Conservation (phyloP, 306 rosid genomes). For the Mimosa pudica region DNA sequence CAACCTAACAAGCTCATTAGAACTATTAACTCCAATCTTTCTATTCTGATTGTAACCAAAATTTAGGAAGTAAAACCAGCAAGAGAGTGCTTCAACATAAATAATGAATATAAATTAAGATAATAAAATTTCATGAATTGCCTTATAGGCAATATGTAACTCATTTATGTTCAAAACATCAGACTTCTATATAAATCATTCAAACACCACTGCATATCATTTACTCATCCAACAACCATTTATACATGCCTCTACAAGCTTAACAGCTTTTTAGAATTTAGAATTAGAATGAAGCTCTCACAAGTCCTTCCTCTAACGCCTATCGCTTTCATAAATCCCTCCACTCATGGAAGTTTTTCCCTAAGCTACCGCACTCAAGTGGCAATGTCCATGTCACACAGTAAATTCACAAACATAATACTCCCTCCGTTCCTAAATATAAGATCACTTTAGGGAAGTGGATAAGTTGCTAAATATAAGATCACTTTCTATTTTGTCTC, state of each 20-base stretch:
- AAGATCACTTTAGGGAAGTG: too few species aligned
- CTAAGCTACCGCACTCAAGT: neutral
- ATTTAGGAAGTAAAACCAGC: too few species aligned
- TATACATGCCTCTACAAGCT: slow-evolving; percentile 2
- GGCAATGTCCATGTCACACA: neutral
- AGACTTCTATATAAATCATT: neutral
- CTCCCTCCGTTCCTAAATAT: too few species aligned
- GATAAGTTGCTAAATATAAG: too few species aligned
- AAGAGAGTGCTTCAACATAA: neutral
- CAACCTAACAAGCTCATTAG: too few species aligned
- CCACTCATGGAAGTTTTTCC: neutral
- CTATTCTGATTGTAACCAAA: too few species aligned
- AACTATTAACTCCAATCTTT: too few species aligned
- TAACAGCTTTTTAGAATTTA: neutral
- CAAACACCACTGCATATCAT: neutral
- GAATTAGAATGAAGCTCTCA: neutral
- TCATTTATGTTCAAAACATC: slow-evolving; percentile 11
- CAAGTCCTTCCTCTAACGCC: neutral
- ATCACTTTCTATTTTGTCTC: too few species aligned
- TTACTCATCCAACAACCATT: slow-evolving; percentile 8
- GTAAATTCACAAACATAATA: neutral
- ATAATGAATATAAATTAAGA: neutral
- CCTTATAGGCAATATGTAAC: neutral
- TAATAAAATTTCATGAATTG: neutral
- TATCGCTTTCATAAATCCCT: neutral